phyloP scores from a whole-genome alignment of 805 yeast genomes.

The Teunomyces lycoperdinae region DNA sequence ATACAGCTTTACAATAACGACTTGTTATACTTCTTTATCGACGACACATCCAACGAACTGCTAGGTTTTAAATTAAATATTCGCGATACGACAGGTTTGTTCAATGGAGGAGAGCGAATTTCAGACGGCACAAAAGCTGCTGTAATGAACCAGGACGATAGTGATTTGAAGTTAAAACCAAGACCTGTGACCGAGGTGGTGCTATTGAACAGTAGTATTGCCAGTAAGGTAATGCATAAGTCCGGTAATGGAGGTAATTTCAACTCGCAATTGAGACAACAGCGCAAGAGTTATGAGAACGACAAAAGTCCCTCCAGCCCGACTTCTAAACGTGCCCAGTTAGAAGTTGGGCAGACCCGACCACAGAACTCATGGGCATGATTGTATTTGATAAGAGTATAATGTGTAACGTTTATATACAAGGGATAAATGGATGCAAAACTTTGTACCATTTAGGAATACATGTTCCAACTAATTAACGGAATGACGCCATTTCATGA shows the following conservation, averaged over 20 bases:
- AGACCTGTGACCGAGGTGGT: slow-evolving; percentile 16
- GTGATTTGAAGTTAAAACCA: slow-evolving; percentile 29
- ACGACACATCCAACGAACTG: slow-evolving; percentile 48
- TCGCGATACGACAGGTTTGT: slow-evolving; percentile 63
- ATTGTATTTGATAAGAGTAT: neutral
- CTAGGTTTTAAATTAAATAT: slow-evolving; percentile 54
- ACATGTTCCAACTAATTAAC: neutral
- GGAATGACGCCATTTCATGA: neutral
- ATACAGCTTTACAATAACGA: slow-evolving; percentile 64
- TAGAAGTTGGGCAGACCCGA: slow-evolving; percentile 3
- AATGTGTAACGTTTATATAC: slow-evolving; percentile 2
- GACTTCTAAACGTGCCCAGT: slow-evolving; percentile 10
- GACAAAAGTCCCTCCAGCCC: slow-evolving; percentile 17
- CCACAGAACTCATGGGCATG: slow-evolving; percentile 5
- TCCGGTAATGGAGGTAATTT: slow-evolving; percentile 25
- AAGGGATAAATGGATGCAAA: neutral
- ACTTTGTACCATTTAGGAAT: neutral
- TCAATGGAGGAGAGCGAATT: slow-evolving; percentile 43
- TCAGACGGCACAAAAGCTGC: slow-evolving; percentile 3
- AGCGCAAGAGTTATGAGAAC: slow-evolving; percentile 22
- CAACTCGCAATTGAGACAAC: slow-evolving; percentile 26
- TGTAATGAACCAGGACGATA: slow-evolving; percentile 16
- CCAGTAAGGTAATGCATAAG: neutral
- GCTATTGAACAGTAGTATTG: neutral
- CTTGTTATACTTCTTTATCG: slow-evolving; percentile 61